Evolutionary conservation across 371 early-diverging fungal genomes (phyloP).

Genomic region (Lichtheimia ramosa): DNA sequence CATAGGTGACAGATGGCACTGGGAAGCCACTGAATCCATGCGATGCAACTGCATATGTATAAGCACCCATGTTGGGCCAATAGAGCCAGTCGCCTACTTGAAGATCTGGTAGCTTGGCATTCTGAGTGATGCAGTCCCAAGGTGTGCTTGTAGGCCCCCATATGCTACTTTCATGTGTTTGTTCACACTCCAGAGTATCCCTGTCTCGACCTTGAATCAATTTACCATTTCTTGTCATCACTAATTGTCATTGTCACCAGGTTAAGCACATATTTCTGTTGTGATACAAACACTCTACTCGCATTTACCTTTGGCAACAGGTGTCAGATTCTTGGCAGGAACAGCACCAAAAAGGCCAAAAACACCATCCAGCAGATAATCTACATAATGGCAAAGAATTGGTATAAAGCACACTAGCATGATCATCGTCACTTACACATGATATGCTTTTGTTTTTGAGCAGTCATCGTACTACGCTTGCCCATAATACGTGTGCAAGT

Average conservation of each 20-base stretch:
- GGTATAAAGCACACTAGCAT: background rate
- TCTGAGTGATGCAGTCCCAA: constrained; percentile 85
- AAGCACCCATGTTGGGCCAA: constrained; percentile 96
- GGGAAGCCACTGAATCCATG: constrained; percentile 88
- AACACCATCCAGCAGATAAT: constrained; percentile 96
- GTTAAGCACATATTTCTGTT: background rate
- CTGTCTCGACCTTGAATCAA: constrained; percentile 6
- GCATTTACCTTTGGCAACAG: constrained; percentile 51
- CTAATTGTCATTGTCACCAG: constrained; percentile 1
- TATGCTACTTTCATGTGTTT: constrained; percentile 64
- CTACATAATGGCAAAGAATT: constrained; percentile 12
- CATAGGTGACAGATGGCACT: constrained; percentile 81
- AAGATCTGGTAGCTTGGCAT: constrained; percentile 76
- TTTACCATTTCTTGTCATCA: constrained; percentile 15
- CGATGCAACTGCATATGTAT: constrained; percentile 85
- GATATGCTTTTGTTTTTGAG: constrained; percentile 51
- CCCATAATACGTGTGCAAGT: constrained; percentile 90
- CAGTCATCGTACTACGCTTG: constrained; percentile 67
- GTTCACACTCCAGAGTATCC: constrained; percentile 6
- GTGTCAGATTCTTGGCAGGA: constrained; percentile 92
- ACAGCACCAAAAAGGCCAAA: constrained; percentile 97
- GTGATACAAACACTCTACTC: background rate
- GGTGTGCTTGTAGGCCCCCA: constrained; percentile 99
- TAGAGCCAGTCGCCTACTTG: constrained; percentile 95
- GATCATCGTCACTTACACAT: constrained; percentile 64